Evolutionary conservation across 2,329 filamentous ascomycete genomes (phyloP), one percentile per base, ranked within the genome.

Genomic region (Alternaria conjuncta): DNA sequence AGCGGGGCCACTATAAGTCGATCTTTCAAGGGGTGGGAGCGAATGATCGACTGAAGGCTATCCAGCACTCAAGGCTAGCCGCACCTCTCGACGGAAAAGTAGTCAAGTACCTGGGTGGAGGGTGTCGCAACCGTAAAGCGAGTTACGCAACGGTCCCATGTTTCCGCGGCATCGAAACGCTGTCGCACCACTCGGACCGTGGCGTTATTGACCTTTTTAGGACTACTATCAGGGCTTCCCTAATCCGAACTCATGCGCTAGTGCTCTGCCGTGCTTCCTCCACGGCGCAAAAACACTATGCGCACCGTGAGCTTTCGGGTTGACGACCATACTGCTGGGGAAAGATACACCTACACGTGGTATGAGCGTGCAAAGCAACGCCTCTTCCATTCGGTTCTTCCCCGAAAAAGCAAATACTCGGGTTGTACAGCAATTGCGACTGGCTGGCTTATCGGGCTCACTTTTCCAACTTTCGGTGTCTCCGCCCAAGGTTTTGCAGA

Each of bases 121-220:
- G 63, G 66, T 67, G 65, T 71, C 58, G 67, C 66, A 70, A 64
- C 55, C 62, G 57, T 62, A 63, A 68, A 69, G 63, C 66, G 54
- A 69, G 65, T 66, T 70, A 71, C 71, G 68, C 63, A 67, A 72
- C 64, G 64, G 69, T 64, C 67, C 70, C 66, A 71, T 70, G 70
- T 67, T 55, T 64, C 62, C 57, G 64, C 56, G 56, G 57, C 61
- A 68, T 65, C 25, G 55, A 63, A 60, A 57, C 44, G 59, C 55
- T 60, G 72, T 76, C 64, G 66, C 68, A 75, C 72, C 55, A 67
- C 61, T 63, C 66, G 61, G 63, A 54, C 47, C 63, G 70, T 75
- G 74, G 76, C 71, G 75, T 73, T 75, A 75, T 75, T 74, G 67
- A 66, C 58, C 63, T 68, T 63, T 63, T 65, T 57, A 51, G 65